Base-by-base conservation (phyloP, 306 rosid species). In the Vigna hirtella region DNA sequence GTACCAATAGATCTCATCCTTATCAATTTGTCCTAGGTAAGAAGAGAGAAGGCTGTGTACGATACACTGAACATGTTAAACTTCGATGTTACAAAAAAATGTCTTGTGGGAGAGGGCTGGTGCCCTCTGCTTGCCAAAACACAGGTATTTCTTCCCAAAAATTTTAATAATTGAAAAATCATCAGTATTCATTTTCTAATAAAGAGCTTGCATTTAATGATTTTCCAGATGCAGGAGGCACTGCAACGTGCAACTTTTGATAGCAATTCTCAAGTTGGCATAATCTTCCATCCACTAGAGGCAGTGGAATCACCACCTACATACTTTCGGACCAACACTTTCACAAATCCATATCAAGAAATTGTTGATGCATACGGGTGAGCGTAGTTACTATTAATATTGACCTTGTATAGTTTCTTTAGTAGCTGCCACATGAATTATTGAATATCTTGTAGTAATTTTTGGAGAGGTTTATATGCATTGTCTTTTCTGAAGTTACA, bases 301-400 rank as follows among this genome's bases (percentile, higher is more conserved):
- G 93, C 97, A 64, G 59, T 84, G 76, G 99, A 93, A 83, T 91
- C 99, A 73, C 99, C 98, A 66, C 99, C 99, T 30, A 96, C 99
- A 47, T 90, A 88, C 89, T 93, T 96, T 81, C 91, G 91, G 89
- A 91, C 98, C 59, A 96, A 96, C 79, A n/a, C 53, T 84, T 91
- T 96, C 86, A 96, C 99, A n/a, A 87, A 68, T 81, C 90, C 97
- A 28, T 96, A 89, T 84, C 99, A 96, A 79, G 99, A 93, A 90
- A 96, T 96, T 80, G 99, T 96, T 74, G 98, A 96, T 83, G 99
- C 99, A 74, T 96, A 96, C 78, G 99, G 99, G 99, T 96, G 86
- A 89, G 98, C 86, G 42, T 78, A 74, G 66, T 72, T 65, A 68
- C 56, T 66, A 55, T 82, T 65, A 68, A 62, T 62, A 55, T 82